Evolutionary conservation across 306 rosid genomes (phyloP), one percentile per base, ranked within the genome.

Genomic region (Casuarina equisetifolia): DNA sequence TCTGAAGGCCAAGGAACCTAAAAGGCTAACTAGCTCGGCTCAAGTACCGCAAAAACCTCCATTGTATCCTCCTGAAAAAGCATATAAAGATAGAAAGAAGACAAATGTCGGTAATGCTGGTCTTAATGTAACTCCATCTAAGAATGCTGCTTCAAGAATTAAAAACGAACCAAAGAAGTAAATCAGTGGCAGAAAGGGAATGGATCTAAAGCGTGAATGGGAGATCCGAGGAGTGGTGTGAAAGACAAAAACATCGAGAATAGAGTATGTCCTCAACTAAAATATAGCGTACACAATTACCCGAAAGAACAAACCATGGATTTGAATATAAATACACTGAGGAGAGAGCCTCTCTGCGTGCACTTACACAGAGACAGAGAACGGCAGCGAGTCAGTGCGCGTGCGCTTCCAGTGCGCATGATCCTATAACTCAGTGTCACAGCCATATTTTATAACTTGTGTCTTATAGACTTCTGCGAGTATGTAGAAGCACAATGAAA

Each of bases 391-490:
- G 58, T 49, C 79, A 79, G 86, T 83, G 79, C 82, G 91, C 92
- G 87, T 86, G 88, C 86, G 81, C 81, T 55, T 48, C 77, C 69
- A 54, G 70, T 82, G 91, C 90, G 91, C 92, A 85, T 87, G 91
- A 90, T 90, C 92, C 92, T 90, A 90, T 82, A 72, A 81, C 84
- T 69, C 80, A 69, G 61, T 12, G 79, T 73, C 62, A 44, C 74
- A 66, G 36, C 49, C 52, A 12, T 72, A 32, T 69, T 74, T 79
- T 80, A 76, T 15, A 6, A 44, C 70, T 4, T 16, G 2, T 8
- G 55, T 10, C 36, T 72, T 5, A 9, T 55, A 50, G 77, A 59
- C 46, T 79, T 17, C 70, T 57, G 73, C 49, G 80, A 84, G 68
- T 19, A 48, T 68, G 43, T 66, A 3, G 69, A 54, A 54, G 44